Conservation (phyloP, 306 rosid genomes). For the Benincasa hispida region DNA sequence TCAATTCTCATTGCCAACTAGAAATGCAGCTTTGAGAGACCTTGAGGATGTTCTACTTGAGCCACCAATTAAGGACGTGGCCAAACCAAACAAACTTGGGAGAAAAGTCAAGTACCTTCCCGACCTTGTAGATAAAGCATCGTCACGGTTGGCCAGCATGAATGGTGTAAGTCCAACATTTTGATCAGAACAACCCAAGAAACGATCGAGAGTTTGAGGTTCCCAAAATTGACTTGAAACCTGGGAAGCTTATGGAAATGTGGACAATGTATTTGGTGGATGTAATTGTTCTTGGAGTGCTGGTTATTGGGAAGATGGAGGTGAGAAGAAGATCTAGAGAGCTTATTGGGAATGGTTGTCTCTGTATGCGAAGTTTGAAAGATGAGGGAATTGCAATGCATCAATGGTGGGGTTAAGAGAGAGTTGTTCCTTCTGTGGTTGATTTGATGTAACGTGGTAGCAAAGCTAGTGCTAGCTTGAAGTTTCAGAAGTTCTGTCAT, state of each 20-base stretch:
- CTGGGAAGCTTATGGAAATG: slow-evolving; percentile 33
- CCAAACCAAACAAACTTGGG: slow-evolving; percentile 17
- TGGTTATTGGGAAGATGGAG: slow-evolving; percentile 38
- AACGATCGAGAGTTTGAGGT: slow-evolving; percentile 36
- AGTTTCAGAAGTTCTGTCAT: background rate
- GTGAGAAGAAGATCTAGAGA: slow-evolving; percentile 32
- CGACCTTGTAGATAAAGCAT: slow-evolving; percentile 17
- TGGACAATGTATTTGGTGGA: slow-evolving; percentile 39
- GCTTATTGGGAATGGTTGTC: slow-evolving; percentile 61
- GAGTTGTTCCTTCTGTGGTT: background rate
- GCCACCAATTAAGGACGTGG: slow-evolving; percentile 25
- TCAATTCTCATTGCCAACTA: slow-evolving; percentile 10
- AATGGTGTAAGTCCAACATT: slow-evolving; percentile 23
- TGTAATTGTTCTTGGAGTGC: slow-evolving; percentile 58
- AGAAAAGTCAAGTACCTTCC: slow-evolving; percentile 48
- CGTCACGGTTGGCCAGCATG: slow-evolving; percentile 25
- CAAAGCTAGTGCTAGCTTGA: background rate
- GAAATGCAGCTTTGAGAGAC: slow-evolving; percentile 17
- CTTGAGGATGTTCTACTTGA: slow-evolving; percentile 43
- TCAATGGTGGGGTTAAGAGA: slow-evolving; percentile 50
- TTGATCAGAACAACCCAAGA: slow-evolving; percentile 37
- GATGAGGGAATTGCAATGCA: slow-evolving; percentile 67
- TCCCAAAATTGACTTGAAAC: slow-evolving; percentile 12
- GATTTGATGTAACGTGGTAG: background rate
- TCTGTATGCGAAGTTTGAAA: slow-evolving; percentile 47